phyloP scores from a whole-genome alignment of 441 rosid species.

The Arabidopsis lyrata region DNA sequence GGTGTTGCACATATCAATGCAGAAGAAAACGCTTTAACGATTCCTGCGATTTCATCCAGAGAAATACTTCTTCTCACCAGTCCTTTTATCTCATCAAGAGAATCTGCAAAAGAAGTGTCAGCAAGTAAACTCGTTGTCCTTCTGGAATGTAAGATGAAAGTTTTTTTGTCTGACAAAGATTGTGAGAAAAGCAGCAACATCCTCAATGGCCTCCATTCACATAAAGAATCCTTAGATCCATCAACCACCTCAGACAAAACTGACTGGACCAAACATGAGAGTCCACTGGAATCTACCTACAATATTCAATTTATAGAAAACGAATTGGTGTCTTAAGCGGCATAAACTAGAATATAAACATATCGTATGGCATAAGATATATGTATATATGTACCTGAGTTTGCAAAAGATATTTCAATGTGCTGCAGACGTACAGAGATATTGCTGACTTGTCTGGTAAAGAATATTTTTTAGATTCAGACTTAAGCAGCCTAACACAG shows the following conservation, averaged over 20 bases:
- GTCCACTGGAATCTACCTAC: constrained; percentile 74
- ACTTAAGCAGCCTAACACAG: constrained; percentile 73
- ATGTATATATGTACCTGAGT: constrained; percentile 65
- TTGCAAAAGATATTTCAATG: constrained; percentile 86
- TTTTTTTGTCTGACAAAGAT: constrained; percentile 50
- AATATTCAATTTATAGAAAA: constrained; percentile 44
- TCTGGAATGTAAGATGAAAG: constrained; percentile 47
- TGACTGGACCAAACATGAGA: constrained; percentile 76
- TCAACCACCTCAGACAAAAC: constrained; percentile 68
- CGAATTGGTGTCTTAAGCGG: constrained; percentile 38
- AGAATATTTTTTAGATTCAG: constrained; percentile 68
- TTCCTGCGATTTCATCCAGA: constrained; percentile 54
- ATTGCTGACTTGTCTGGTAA: constrained; percentile 78
- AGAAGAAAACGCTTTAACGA: constrained; percentile 64
- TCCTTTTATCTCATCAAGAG: constrained; percentile 65
- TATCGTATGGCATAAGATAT: constrained; percentile 24
- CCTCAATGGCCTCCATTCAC: constrained; percentile 89
- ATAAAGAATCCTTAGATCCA: constrained; percentile 54
- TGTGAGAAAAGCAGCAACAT: constrained; percentile 68
- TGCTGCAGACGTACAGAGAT: constrained; percentile 83
- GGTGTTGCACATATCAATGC: constrained; percentile 73
- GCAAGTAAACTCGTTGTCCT: constrained; percentile 46
- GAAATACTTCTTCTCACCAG: constrained; percentile 47
- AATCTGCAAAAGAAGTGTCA: constrained; percentile 61
- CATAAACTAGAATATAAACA: constrained; percentile 25